A percentile compares a stretch with the other conserved stretches of the same genome.
Evolutionary conservation across 2,329 filamentous ascomycete genomes (phyloP).

Genomic region (Laburnicola sp.): DNA sequence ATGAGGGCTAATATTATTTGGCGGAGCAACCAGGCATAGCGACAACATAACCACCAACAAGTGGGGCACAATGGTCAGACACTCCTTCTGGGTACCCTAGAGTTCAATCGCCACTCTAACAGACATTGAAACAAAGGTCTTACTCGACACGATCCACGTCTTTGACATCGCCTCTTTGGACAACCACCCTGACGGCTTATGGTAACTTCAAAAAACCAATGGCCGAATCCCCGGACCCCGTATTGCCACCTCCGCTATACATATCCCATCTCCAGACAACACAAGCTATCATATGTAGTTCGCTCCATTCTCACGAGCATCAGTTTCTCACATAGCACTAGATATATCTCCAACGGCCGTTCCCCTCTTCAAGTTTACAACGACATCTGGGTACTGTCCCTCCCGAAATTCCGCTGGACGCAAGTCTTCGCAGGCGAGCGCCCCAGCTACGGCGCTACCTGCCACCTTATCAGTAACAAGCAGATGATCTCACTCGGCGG

Average conservation of each 20-base stretch:
- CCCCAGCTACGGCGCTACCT: conserved; percentile 5
- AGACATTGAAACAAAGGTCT: neutral
- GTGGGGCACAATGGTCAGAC: neutral
- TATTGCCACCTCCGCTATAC: neutral
- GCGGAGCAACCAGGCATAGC: neutral
- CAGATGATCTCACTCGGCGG: conserved; percentile 10
- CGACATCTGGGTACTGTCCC: conserved; percentile 13
- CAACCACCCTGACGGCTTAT: conserved; percentile 2
- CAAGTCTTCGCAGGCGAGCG: conserved; percentile 5
- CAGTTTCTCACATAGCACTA: neutral
- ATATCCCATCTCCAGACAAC: neutral
- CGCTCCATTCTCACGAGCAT: neutral
- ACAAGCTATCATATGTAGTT: neutral
- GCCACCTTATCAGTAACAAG: conserved; percentile 8
- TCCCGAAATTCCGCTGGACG: conserved; percentile 13
- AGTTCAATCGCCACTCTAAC: neutral
- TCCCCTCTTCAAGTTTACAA: neutral
- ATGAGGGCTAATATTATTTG: conserved; percentile 7
- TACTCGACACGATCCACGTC: conserved; percentile 6
- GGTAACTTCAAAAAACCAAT: conserved; percentile 7
- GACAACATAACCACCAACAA: neutral
- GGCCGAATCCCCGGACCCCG: conserved; percentile 3
- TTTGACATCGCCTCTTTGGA: conserved; percentile 13
- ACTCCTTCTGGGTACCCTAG: neutral
- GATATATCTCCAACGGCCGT: conserved; percentile 6